Evolutionary conservation across 495 filamentous ascomycete genomes (phyloP), one percentile per base, ranked within the genome.

Genomic region (Hypomontagnella monticulosa): DNA sequence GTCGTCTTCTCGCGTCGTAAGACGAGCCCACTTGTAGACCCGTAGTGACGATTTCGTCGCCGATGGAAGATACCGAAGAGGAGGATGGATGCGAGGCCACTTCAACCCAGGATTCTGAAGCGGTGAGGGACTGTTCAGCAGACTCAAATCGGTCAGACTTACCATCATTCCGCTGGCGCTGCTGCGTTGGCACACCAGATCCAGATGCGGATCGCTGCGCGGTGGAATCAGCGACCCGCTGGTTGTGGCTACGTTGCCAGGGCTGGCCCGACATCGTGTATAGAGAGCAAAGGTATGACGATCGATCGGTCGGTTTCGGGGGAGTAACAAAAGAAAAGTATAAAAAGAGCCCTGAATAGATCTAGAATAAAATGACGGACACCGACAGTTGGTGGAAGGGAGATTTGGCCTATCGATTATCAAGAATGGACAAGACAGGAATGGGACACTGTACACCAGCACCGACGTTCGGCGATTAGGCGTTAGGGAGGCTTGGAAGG

Each of bases 21-120:
- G 67, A 68, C 59, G 70, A 83, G 65, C 90, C 87, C 36, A 97
- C 88, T 19, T 88, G 86, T 12, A 97, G 85, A 11, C 92, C 91
- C 7, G 91, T 93, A 11, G 90, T 93, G 51, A 96, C 89, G 67
- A 96, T 90, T 56, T 97, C 93, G 51, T 96, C 93, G 59, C 84
- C 89, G 49, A 89, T 88, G 15, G 92, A 96, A 10, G 93, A 97
- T n/a, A 95, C 80, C 11, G 95, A 96, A 8, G 93, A 94, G 11
- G 85, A 86, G 1, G 93, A 97, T 16, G 94, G 92, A 58, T 96
- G 92, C 1, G 95, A 98, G 43, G 91, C 84, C 56, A 99, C 87
- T 75, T 99, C 95, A 72, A 99, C 88, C 95, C 95, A 99, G 1
- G 94, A 97, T 78, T 97, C 95, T 93, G 85, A 47, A 36, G 46